Conservation (phyloP, 768 basidiomycete species). For the Russula sp. region DNA sequence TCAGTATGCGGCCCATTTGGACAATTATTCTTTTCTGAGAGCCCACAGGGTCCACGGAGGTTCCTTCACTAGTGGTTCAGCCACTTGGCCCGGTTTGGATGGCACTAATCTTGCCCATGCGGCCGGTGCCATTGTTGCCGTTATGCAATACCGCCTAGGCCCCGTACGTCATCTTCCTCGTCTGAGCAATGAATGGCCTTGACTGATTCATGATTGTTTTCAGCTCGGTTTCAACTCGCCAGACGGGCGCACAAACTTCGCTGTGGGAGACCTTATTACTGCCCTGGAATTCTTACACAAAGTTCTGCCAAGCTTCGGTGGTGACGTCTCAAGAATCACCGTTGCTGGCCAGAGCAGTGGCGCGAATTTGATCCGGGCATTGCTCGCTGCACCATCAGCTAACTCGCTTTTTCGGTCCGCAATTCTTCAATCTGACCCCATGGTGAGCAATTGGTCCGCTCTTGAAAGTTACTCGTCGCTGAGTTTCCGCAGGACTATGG, state of each 20-base stretch:
- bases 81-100: slow-evolving; percentile 65
- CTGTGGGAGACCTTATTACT: slow-evolving; percentile 57
- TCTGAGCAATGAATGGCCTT: not conserved
- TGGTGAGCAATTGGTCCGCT: slow-evolving; percentile 40
- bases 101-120: slow-evolving; percentile 65
- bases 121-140: slow-evolving; percentile 70
- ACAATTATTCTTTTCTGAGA: not conserved
- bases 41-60: slow-evolving; percentile 80
- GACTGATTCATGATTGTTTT: slow-evolving; percentile 10
- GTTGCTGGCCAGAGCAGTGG: slow-evolving; percentile 84
- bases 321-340: slow-evolving; percentile 56
- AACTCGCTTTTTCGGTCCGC: slow-evolving; percentile 65
- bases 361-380: slow-evolving; percentile 66
- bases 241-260: slow-evolving; percentile 62
- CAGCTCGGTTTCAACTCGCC: slow-evolving; percentile 75
- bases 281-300: slow-evolving; percentile 56
- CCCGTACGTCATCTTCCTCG: slow-evolving; percentile 41
- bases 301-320: slow-evolving; percentile 58
- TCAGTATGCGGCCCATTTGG: slow-evolving; percentile 27
- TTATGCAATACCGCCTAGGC: slow-evolving; percentile 81
- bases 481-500: slow-evolving; percentile 52
- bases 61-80: slow-evolving; percentile 65
- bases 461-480: not conserved
- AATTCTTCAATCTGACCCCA: slow-evolving; percentile 82
- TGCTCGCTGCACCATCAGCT: slow-evolving; percentile 67